Evolutionary conservation across 495 filamentous ascomycete genomes (phyloP).

Genomic region (Daldinia decipiens): DNA sequence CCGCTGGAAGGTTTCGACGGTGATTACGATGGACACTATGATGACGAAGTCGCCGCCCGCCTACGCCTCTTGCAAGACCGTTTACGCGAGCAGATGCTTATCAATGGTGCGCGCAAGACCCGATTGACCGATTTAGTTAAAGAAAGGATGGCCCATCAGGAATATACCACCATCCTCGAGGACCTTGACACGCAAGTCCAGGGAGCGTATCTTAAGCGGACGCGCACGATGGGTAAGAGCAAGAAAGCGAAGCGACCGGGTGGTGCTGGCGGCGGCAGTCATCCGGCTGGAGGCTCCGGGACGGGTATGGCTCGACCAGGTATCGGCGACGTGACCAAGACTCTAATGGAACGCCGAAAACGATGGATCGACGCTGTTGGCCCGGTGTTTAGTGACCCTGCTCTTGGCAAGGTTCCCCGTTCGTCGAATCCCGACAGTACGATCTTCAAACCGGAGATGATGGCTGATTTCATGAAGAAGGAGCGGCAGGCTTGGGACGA

Average conservation of each 20-base stretch:
- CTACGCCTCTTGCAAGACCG: constrained; percentile 84
- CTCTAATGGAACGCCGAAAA: constrained; percentile 85
- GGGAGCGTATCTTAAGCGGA: constrained; percentile 93
- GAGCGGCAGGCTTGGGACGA: constrained; percentile 83
- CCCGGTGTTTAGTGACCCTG: constrained; percentile 82
- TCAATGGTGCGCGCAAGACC: constrained; percentile 90
- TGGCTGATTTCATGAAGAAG: constrained; percentile 66
- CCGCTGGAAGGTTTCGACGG: constrained; percentile 68
- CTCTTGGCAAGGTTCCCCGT: constrained; percentile 59
- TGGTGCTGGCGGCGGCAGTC: constrained; percentile 64
- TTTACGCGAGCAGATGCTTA: constrained; percentile 79
- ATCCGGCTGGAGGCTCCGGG: constrained; percentile 57
- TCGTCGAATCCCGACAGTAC: constrained; percentile 53
- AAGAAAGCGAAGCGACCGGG: constrained; percentile 91
- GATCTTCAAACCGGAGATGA: constrained; percentile 70
- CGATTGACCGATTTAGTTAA: constrained; percentile 85
- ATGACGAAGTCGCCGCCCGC: constrained; percentile 93
- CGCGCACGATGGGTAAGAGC: constrained; percentile 83
- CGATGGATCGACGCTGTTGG: constrained; percentile 90
- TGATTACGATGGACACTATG: constrained; percentile 88
- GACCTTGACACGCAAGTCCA: constrained; percentile 97
- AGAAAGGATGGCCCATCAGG: constrained; percentile 92
- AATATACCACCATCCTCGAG: constrained; percentile 95
- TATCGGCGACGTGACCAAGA: constrained; percentile 89
- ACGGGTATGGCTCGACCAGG: constrained; percentile 75